Evolutionary conservation across 805 yeast species (phyloP), one percentile per base, ranked within the genome.

Genomic region (Candida silvicultrix): DNA sequence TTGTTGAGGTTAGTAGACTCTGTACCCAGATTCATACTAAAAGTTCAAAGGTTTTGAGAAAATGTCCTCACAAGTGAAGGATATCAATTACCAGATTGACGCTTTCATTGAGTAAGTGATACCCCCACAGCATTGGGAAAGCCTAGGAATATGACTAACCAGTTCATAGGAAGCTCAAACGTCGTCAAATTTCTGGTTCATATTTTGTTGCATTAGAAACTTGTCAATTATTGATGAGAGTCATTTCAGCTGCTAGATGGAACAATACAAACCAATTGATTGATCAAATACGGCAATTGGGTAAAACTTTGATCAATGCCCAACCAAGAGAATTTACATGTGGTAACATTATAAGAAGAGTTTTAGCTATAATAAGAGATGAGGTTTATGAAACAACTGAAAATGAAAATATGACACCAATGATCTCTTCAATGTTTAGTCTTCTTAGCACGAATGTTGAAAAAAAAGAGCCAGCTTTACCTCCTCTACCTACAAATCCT

Each of bases 231-330:
- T 66, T 94, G 50, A 84, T 88, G 79, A 77, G 96, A 63, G 94
- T 89, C 43, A 82, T 89, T 19, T 88, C 97, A 0, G 85, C 85
- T 12, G 87, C 94, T 1, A 74, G 96, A 61, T 94, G 98, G 98
- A 71, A 78, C 42, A 78, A 80, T 47, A 78, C 88, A 11, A 82
- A 78, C 48, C 89, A 86, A 49, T 71, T 92, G 50, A 82, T 92
- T 23, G 66, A 65, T 16, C 80, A 85, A 48, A 80, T 92, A 53
- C 80, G 95, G 56, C 71, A 73, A 45, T 78, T 90, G 18, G 99
- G 98, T 9, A 69, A 70, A 36, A 67, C 75, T 29, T 67, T 94
- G 41, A 79, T 80, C 35, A 77, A 74, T 21, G 96, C 97, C 3
- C 94, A 87, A 59, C 97, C 98, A 8, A 77, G 88, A 52, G 95